Base-by-base conservation (phyloP, 495 filamentous ascomycete species). In the Podospora australis region DNA sequence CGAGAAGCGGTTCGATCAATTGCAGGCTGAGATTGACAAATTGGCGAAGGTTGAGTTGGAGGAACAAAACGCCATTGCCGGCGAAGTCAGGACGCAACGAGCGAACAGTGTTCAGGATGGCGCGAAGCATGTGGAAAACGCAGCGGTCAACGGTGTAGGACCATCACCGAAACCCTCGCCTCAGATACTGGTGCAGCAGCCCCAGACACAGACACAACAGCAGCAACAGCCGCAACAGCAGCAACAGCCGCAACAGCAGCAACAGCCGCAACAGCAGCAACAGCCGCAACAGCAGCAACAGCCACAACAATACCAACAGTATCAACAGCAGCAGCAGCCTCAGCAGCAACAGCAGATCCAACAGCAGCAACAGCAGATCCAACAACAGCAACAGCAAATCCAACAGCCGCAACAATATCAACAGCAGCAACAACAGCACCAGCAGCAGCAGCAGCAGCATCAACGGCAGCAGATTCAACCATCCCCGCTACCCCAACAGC, bases 1-100 rank as follows among this genome's bases (percentile, higher is more conserved):
- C 49, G 92, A 96, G 69, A 73, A 69, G 39, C 68, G 71, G 42
- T 90, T 81, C 62, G 75, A 76, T 4, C 60, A 73, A 19, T 68
- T 92, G 24, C 70, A 78, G 46, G 64, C 70, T n/a, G n/a, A n/a
- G n/a, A n/a, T n/a, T n/a, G n/a, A 17, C 32, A 16, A 17, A 6
- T 16, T 4, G 32, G 13, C 32, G 19, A 3, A 36, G 32, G n/a
- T 17, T 16, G 32, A 36, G 32, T 3, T 36, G 19, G 32, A 36
- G 32, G n/a, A 24, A 32, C 39, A 44, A 3, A 26, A 38, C 6
- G 48, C 44, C 16, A 43, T 29, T 10, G 25, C 14, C 6, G 19
- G 24, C 24, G 60, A 32, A 54, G 41, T 57, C 46, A 72, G 68
- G 49, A 64, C 68, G 39, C 74, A 65, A 59, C 65, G 64, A 26